phyloP scores from a whole-genome alignment of 2,329 filamentous ascomycete species.

The Zarea fungicola region DNA sequence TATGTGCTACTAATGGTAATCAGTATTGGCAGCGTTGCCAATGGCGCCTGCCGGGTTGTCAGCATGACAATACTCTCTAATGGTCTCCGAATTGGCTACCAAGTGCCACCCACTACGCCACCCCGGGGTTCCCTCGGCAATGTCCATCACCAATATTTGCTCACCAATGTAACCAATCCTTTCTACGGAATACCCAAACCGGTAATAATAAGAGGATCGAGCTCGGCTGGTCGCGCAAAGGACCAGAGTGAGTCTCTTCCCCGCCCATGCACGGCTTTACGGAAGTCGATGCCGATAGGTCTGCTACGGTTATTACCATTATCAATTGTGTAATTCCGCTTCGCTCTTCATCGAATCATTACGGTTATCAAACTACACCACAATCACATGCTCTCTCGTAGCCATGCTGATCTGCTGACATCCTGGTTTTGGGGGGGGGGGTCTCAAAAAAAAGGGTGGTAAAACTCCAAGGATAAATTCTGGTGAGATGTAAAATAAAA shows the following conservation, averaged over 20 bases:
- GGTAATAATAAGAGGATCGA: not conserved
- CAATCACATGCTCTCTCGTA: not conserved
- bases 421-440: not conserved
- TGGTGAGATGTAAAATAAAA: not conserved
- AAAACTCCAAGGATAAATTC: not conserved
- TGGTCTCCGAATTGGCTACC: not conserved
- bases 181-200: not conserved
- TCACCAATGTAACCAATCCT: not conserved
- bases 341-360: not conserved
- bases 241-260: not conserved
- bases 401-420: not conserved
- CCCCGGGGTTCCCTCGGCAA: not conserved
- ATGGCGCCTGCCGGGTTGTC: too few relatives aligned
- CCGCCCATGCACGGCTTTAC: slow-evolving; percentile 6
- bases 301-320: not conserved
- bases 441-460: too few relatives aligned
- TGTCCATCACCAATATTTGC: not conserved
- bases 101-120: too few relatives aligned
- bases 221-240: slow-evolving; percentile 2
- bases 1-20: too few relatives aligned
- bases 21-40: too few relatives aligned
- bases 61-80: not conserved
- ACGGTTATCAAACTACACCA: slow-evolving; percentile 1
- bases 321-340: not conserved
- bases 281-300: not conserved